Evolutionary conservation across 495 filamentous ascomycete species (phyloP).

Genomic region (Annulohypoxylon maeteangense): DNA sequence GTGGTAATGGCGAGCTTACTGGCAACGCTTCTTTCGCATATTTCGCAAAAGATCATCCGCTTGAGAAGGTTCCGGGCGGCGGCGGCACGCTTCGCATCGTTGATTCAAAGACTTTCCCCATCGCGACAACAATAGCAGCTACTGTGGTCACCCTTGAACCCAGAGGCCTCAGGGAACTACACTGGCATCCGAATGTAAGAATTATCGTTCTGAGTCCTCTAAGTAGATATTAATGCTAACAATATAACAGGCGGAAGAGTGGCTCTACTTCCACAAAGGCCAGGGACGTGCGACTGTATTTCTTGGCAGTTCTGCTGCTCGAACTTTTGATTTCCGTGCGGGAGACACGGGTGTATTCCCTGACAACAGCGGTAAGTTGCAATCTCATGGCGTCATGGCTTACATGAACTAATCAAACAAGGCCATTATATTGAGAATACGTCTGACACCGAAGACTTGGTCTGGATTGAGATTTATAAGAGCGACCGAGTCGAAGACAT

Average conservation of each 20-base stretch:
- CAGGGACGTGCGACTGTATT: slow-evolving; percentile 69
- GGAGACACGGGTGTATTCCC: slow-evolving; percentile 75
- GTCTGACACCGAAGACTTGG: slow-evolving; percentile 66
- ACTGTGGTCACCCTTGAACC: slow-evolving; percentile 70
- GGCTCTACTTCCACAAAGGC: slow-evolving; percentile 73
- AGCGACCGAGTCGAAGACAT: slow-evolving; percentile 71
- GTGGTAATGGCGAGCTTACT: slow-evolving; percentile 57
- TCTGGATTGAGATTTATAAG: slow-evolving; percentile 75
- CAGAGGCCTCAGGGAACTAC: slow-evolving; percentile 68
- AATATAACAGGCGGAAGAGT: slow-evolving; percentile 65
- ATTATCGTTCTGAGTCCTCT: neutral
- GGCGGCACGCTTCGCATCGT: slow-evolving; percentile 69
- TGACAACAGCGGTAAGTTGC: slow-evolving; percentile 63
- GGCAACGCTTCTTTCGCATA: slow-evolving; percentile 69
- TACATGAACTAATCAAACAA: slow-evolving; percentile 10
- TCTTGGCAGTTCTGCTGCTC: slow-evolving; percentile 65
- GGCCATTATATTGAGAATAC: slow-evolving; percentile 74
- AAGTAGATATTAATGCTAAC: slow-evolving; percentile 25
- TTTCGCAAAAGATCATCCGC: slow-evolving; percentile 60
- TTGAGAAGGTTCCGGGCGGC: slow-evolving; percentile 65
- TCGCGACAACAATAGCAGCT: slow-evolving; percentile 69
- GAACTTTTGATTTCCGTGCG: slow-evolving; percentile 71
- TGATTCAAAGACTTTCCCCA: slow-evolving; percentile 70
- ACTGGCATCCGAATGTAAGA: slow-evolving; percentile 73
- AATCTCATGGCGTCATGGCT: neutral